A percentile compares a stretch with the other conserved stretches of the same genome.
Conservation (phyloP, 257 asterid genomes). For the Phtheirospermum japonicum region DNA sequence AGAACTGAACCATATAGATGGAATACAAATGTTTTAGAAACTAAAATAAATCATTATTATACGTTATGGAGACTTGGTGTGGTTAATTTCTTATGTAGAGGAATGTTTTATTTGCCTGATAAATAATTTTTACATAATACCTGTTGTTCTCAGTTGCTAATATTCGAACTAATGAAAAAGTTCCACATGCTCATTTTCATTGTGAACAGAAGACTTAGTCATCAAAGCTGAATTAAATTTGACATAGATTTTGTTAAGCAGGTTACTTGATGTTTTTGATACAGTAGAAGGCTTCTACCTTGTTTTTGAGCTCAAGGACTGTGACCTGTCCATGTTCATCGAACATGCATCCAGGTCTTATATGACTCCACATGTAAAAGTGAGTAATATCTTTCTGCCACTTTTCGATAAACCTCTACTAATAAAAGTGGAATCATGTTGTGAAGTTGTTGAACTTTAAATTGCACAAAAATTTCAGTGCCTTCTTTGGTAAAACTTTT, state of each 20-base stretch:
- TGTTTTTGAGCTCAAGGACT: not conserved
- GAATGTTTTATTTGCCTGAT: not conserved
- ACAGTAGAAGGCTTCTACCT: not conserved
- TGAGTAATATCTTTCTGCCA: not conserved
- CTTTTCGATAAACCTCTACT: not conserved
- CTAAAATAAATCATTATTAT: too few species aligned
- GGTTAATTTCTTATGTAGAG: too few species aligned
- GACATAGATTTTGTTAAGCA: not conserved
- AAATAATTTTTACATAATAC: not conserved
- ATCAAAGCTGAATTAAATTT: not conserved
- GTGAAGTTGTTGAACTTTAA: not conserved
- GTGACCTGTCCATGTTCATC: not conserved
- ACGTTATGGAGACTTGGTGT: not conserved
- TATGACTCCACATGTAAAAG: too few species aligned
- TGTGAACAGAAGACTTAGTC: not conserved
- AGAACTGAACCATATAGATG: not conserved
- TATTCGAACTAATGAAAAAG: not conserved
- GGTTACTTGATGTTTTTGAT: not conserved
- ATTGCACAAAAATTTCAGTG: not conserved
- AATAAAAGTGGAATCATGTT: not conserved
- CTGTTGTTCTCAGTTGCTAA: not conserved
- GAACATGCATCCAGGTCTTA: not conserved
- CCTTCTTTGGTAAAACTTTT: not conserved
- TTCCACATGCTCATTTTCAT: not conserved
- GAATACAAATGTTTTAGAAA: not conserved